phyloP scores from a whole-genome alignment of 2,329 filamentous ascomycete genomes.

The Colletotrichum sp. region DNA sequence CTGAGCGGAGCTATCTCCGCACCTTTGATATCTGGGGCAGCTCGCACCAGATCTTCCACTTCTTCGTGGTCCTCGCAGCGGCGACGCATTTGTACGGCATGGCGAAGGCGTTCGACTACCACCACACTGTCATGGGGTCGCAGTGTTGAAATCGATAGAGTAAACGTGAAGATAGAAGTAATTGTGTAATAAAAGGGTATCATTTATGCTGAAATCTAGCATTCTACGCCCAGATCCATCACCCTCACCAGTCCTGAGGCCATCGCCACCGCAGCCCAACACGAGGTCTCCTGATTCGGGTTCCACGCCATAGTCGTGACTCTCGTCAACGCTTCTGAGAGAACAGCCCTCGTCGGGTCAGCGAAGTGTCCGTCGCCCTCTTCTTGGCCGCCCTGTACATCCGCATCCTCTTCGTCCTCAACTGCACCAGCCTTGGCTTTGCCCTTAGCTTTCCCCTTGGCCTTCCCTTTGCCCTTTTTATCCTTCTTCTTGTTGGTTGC shows the following conservation, averaged over 20 bases:
- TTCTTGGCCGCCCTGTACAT: constrained; percentile 24
- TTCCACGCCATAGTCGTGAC: constrained; percentile 72
- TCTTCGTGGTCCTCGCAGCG: constrained; percentile 85
- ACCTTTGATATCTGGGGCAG: constrained; percentile 89
- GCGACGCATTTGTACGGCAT: constrained; percentile 82
- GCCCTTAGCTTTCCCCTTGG: constrained; percentile 39
- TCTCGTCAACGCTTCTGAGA: constrained; percentile 68
- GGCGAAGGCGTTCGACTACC: constrained; percentile 83
- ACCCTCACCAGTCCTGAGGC: constrained; percentile 71
- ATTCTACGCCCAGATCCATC: constrained; percentile 66
- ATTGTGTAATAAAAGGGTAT: constrained; percentile 13
- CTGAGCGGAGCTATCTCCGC: constrained; percentile 80
- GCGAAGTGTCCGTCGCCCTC: constrained; percentile 26
- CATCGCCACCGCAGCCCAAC: constrained; percentile 71
- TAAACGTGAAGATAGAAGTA: neutral
- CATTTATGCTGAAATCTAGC: neutral
- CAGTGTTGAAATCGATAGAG: constrained; percentile 43
- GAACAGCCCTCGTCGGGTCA: constrained; percentile 48
- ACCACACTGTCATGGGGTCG: constrained; percentile 67
- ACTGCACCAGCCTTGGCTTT: constrained; percentile 27
- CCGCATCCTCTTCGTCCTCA: constrained; percentile 33
- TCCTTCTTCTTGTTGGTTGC: constrained; percentile 39
- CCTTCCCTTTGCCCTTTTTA: constrained; percentile 37
- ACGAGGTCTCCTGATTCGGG: constrained; percentile 68
- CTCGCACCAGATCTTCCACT: constrained; percentile 96